Base-by-base conservation (phyloP, 192 early-diverging fungal genomes). In the Chytriomyces sp. region DNA sequence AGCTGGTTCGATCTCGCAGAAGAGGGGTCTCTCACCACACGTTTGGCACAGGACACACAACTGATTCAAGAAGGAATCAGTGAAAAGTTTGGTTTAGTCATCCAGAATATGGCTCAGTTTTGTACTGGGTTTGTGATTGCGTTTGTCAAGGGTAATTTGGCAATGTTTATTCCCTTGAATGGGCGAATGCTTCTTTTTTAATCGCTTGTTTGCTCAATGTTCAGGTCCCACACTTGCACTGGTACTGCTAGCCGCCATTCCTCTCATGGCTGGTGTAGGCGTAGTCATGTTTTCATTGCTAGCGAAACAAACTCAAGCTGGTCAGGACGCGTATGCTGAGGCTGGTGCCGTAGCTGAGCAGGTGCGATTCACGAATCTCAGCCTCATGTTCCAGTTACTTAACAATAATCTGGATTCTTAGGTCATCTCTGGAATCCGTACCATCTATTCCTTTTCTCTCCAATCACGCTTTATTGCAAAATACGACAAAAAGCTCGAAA, bases 261-360 rank as follows among this genome's bases (percentile, higher is more conserved):
- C 73, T 9, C 11, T 75, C 46, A 75, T 75, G 73, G 73, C 73
- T 43, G 61, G 62, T 53, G 73, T 97, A 65, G 88, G 94, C 35
- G 83, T 97, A 67, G 92, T 97, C 6, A 85, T 99, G 64, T 83
- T 91, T 18, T 83, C 91, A 23, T 87, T 89, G 50, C 68, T 97
- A 61, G 92, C 95, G 7, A 70, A 95, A 60, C 70, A 97, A 63
- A 90, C 85, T 20, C 72, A 57, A 26, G 47, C 62, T 45, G 81
- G 78, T 43, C 76, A 89, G 1, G 67, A 84, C 16, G 82, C 91
- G 18, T 97, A 96, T 77, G 96, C 93, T n/a, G 86, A 83, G 45
- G 96, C 95, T 7, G 95, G 94, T 67, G 89, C 89, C 28, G 86
- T 97, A 44, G 97, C 94, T 3, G 90, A 94, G 78, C 93, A 98